Percentiles rank a stretch among this genome's conserved stretches.
These are phyloP conservation scores for Apiospora arundinis DNA, from an alignment of 2,329 filamentous ascomycete species.

Conservation along the genomic window DNA sequence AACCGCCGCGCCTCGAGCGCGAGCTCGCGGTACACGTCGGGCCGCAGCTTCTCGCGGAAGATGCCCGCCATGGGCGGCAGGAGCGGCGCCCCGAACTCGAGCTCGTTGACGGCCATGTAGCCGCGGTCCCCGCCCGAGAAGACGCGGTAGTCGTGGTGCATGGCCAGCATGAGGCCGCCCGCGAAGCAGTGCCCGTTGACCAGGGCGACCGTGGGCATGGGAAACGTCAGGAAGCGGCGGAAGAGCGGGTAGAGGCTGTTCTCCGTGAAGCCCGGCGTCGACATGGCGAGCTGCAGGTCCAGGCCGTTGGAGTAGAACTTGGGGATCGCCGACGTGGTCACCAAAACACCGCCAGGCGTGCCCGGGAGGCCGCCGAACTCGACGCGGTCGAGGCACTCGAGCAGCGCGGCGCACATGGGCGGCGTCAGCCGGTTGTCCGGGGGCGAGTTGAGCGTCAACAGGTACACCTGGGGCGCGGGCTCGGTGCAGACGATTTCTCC, in stretches of 20 bases:
- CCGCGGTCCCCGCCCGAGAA: constrained; percentile 70
- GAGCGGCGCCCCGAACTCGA: constrained; percentile 80
- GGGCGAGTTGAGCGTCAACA: constrained; percentile 73
- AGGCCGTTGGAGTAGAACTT: constrained; percentile 88
- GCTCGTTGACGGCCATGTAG: constrained; percentile 82
- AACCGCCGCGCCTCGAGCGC: constrained; percentile 78
- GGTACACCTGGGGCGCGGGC: constrained; percentile 68
- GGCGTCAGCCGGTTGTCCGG: constrained; percentile 80
- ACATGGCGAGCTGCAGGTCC: constrained; percentile 72
- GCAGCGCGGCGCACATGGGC: constrained; percentile 69
- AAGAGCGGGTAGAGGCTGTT: constrained; percentile 69
- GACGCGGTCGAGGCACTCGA: constrained; percentile 76
- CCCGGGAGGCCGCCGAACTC: constrained; percentile 55
- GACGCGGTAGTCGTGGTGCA: constrained; percentile 84
- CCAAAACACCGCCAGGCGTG: constrained; percentile 61
- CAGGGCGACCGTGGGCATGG: constrained; percentile 83
- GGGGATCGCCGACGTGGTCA: constrained; percentile 75
- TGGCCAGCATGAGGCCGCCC: constrained; percentile 80
- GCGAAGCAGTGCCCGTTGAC: constrained; percentile 84
- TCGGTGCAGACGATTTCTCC: constrained; percentile 69
- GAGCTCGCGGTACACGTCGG: constrained; percentile 64
- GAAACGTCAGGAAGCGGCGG: constrained; percentile 70
- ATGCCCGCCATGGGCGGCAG: constrained; percentile 75
- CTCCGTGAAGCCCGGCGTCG: constrained; percentile 66
- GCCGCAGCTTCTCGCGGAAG: constrained; percentile 72